Evolutionary conservation across 1,284 basidiomycete species (phyloP).

Genomic region (Cutaneotrichosporon spelunceum): DNA sequence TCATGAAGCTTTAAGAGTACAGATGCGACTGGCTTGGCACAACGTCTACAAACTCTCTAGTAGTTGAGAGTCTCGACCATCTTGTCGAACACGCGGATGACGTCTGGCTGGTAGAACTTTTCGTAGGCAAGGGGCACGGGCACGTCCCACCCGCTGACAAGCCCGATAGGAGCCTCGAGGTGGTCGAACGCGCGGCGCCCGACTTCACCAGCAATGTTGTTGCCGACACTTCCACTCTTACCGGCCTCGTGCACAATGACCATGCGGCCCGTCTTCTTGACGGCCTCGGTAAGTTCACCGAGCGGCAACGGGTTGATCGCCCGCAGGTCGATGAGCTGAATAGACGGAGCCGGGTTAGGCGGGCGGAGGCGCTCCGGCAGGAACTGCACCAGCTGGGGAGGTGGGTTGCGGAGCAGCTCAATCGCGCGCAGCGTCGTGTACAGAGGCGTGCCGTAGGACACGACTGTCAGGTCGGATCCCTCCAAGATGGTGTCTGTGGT

Average conservation of each 20-base stretch:
- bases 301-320: constrained; percentile 89
- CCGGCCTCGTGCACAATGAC: constrained; percentile 91
- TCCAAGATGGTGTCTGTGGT: constrained; percentile 69
- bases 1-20: constrained; percentile 4
- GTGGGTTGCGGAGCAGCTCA: constrained; percentile 55
- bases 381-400: constrained; percentile 62
- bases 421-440: constrained; percentile 65
- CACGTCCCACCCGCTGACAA: constrained; percentile 83
- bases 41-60: constrained; percentile 44
- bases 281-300: constrained; percentile 72
- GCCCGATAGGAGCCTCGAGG: constrained; percentile 78
- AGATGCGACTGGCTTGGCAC: background rate
- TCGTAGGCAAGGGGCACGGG: constrained; percentile 79
- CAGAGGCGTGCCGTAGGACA: constrained; percentile 88
- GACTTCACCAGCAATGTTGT: constrained; percentile 80
- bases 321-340: constrained; percentile 87
- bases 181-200: constrained; percentile 82
- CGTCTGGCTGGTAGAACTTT: constrained; percentile 85
- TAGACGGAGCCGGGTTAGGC: constrained; percentile 56
- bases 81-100: constrained; percentile 75
- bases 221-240: constrained; percentile 76
- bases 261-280: constrained; percentile 73
- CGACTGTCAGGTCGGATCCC: constrained; percentile 78
- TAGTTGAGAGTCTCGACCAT: constrained; percentile 77
- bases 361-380: constrained; percentile 66